These are phyloP conservation scores for Blastobotrys proliferans DNA, from an alignment of 1,139 yeast genomes.

Conservation along the genomic window DNA sequence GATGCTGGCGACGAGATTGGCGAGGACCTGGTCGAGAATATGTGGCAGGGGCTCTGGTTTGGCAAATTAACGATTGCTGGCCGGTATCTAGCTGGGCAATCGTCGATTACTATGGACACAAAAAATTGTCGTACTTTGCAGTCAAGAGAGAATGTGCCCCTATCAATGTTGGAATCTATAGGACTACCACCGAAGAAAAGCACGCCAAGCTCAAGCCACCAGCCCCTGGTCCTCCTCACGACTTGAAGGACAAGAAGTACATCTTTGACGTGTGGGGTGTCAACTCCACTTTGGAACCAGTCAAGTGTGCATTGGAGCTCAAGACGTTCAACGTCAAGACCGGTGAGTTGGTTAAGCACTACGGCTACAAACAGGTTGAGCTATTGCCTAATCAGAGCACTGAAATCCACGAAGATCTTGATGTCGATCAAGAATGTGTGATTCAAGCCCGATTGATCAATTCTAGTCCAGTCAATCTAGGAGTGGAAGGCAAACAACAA, in stretches of 20 bases:
- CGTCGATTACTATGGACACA: constrained; percentile 40
- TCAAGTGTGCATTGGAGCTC: constrained; percentile 32
- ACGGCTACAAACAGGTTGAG: constrained; percentile 19
- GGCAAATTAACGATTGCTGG: constrained; percentile 54
- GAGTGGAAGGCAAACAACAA: too few species aligned
- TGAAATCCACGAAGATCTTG: constrained; percentile 28
- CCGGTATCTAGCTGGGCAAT: constrained; percentile 48
- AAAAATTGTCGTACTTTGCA: constrained; percentile 46
- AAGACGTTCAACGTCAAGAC: constrained; percentile 35
- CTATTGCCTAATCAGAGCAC: constrained; percentile 38
- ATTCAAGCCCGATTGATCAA: constrained; percentile 22
- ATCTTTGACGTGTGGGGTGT: constrained; percentile 44
- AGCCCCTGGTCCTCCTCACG: constrained; percentile 24
- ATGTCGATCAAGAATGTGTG: constrained; percentile 27
- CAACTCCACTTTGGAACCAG: constrained; percentile 31
- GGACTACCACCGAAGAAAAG: constrained; percentile 26
- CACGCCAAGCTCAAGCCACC: constrained; percentile 15
- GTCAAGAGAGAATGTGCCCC: constrained; percentile 44
- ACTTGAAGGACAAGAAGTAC: constrained; percentile 28
- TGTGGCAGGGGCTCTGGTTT: constrained; percentile 44
- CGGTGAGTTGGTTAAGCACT: constrained; percentile 31
- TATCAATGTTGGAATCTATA: constrained; percentile 38
- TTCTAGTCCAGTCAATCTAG: constrained; percentile 24
- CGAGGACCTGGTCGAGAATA: constrained; percentile 35
- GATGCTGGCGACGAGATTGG: constrained; percentile 48